Evolutionary conservation across 495 filamentous ascomycete genomes (phyloP), one percentile per base, ranked within the genome.

Genomic region (Aspergillus nanangensis): DNA sequence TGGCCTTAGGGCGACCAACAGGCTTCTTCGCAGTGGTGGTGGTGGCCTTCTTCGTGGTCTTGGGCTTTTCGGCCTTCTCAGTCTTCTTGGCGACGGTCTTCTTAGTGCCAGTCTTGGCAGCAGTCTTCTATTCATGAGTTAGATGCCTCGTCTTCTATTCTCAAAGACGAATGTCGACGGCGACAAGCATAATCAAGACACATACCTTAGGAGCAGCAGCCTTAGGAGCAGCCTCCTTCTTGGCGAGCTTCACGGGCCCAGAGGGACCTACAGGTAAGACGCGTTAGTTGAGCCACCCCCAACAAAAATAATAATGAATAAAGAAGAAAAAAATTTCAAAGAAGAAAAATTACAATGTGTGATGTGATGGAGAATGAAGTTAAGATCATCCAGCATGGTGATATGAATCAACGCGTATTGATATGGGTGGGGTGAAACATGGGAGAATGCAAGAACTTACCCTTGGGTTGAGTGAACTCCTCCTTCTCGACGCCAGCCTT

Each of bases 241-340:
- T 95, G 22, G 85, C 87, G 35, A 99, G 86, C 83, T 99, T 99
- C 71, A 95, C 88, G 51, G 89, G 87, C 33, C 93, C 93, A 37
- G 93, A 97, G 43, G 88, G 76, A 54, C 91, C 90, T 94, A 44
- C 45, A 41, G 35, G 22, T 21, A 23, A 32, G 49, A 61, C 54
- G 62, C 38, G 66, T 83, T 55, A 81, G 71, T 52, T 32, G 43
- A 20, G 19, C 22, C 15, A 9, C 35, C 37, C 31, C 38, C 56
- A 40, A 37, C 44, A 33, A 41, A 50, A 45, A 39, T 37, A 47
- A 50, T 37, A 20, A 36, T 18, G n/a, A 40, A 34, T 39, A 18
- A 29, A 8, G 11, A 44, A 43, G 20, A 13, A 25, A 15, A 11
- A 50, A n/a, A 45, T 9, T 9, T 50, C n/a, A n/a, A n/a, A n/a